These are phyloP conservation scores for Saccharomyces kudriavzevii DNA, from an alignment of 805 yeast species.

Conservation along the genomic window DNA sequence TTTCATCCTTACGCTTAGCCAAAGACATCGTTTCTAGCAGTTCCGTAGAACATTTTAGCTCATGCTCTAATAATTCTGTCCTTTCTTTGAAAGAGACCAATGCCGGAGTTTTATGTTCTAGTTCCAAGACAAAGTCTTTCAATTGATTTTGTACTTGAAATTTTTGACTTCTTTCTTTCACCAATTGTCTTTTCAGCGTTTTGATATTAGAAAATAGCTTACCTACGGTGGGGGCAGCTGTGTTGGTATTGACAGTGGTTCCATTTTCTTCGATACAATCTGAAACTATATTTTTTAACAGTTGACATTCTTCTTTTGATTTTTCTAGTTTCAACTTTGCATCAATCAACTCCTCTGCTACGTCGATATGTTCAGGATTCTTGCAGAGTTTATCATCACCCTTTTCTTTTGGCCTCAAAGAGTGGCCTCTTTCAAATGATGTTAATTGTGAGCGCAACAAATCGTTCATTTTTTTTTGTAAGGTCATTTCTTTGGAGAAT, in stretches of 20 bases:
- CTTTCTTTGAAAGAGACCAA: constrained; percentile 58
- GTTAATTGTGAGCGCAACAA: constrained; percentile 18
- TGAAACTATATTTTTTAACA: constrained; percentile 12
- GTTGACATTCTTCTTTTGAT: constrained; percentile 15
- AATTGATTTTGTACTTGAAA: constrained; percentile 62
- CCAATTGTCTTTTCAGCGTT: constrained; percentile 54
- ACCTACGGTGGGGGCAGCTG: constrained; percentile 1
- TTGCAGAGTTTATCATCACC: constrained; percentile 39
- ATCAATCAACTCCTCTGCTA: constrained; percentile 26
- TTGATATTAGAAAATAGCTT: constrained; percentile 43
- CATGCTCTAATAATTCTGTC: constrained; percentile 48
- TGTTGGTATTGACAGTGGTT: not conserved
- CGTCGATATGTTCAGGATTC: constrained; percentile 31
- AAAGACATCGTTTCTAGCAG: constrained; percentile 45
- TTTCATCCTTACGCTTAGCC: constrained; percentile 38
- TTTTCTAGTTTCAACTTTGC: constrained; percentile 29
- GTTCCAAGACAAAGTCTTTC: constrained; percentile 61
- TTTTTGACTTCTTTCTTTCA: constrained; percentile 63
- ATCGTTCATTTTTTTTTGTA: constrained; percentile 54
- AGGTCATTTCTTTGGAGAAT: constrained; percentile 47
- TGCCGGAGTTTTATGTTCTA: constrained; percentile 72
- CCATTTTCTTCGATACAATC: not conserved
- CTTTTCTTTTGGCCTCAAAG: constrained; percentile 40
- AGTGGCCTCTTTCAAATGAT: not conserved
- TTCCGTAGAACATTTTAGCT: constrained; percentile 46